phyloP scores from a whole-genome alignment of 208 protist genomes.

The Trypanosoma platydactyli region DNA sequence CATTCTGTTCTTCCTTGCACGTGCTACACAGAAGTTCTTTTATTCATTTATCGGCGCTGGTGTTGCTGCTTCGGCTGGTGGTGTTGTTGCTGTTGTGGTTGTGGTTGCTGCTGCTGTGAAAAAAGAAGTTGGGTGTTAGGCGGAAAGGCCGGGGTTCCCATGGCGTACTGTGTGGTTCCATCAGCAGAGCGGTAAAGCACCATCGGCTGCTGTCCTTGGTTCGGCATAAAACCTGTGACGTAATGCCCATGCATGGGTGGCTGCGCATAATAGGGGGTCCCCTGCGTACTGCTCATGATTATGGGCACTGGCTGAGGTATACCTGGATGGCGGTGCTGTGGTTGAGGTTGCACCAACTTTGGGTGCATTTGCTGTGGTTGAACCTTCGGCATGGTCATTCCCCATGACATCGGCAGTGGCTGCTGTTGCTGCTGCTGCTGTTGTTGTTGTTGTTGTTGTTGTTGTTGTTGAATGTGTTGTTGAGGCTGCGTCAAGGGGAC shows the following conservation, averaged over 20 bases:
- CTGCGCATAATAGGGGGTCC: conserved; percentile 20
- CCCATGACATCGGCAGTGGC: conserved; percentile 32
- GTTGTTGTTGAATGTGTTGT: conserved; percentile 33
- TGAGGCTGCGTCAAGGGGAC: conserved; percentile 25
- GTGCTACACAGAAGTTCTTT: neutral
- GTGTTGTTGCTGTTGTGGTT: conserved; percentile 34
- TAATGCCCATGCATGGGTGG: conserved; percentile 26
- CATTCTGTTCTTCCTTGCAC: neutral
- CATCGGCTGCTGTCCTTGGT: conserved; percentile 30
- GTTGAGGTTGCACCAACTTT: conserved; percentile 24
- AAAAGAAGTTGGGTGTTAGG: conserved; percentile 51
- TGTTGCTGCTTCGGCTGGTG: conserved; percentile 19
- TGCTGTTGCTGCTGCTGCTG: conserved; percentile 28
- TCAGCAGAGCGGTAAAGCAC: conserved; percentile 30
- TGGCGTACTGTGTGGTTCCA: conserved; percentile 24
- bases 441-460: conserved; percentile 22
- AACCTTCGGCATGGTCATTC: conserved; percentile 17
- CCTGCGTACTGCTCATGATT: conserved; percentile 26
- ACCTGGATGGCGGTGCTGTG: conserved; percentile 17
- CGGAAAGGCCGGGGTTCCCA: conserved; percentile 22
- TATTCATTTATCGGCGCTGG: conserved; percentile 17
- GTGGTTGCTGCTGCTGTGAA: conserved; percentile 48
- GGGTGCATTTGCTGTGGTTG: conserved; percentile 22
- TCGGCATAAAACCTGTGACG: conserved; percentile 24
- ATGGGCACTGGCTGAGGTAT: conserved; percentile 26